Evolutionary conservation across 2,329 filamentous ascomycete species (phyloP).

Genomic region (Microsporum canis): DNA sequence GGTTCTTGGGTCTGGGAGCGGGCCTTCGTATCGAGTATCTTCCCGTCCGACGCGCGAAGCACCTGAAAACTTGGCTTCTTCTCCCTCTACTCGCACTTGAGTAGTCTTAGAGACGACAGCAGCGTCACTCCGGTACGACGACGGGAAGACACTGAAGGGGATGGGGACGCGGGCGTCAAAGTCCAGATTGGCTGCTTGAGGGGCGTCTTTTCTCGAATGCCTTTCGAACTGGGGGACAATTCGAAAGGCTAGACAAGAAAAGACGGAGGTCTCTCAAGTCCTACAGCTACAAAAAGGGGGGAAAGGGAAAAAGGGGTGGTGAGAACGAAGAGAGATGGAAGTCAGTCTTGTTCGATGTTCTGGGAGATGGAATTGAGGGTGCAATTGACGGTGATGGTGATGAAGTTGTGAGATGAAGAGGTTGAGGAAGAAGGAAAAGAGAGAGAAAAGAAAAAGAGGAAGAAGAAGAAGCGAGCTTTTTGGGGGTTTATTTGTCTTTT

Average conservation of each 20-base stretch:
- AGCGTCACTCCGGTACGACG: constrained; percentile 76
- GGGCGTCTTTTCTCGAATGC: constrained; percentile 60
- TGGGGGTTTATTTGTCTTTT: constrained; percentile 18
- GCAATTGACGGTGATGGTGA: constrained; percentile 13
- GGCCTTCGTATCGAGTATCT: constrained; percentile 68
- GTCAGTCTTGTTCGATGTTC: neutral
- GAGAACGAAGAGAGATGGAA: constrained; percentile 5
- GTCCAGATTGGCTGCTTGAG: constrained; percentile 94
- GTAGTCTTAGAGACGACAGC: constrained; percentile 56
- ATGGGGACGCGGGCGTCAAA: constrained; percentile 99
- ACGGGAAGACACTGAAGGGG: constrained; percentile 99
- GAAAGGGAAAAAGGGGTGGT: constrained; percentile 7
- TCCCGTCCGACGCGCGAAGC: constrained; percentile 89
- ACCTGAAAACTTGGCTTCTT: constrained; percentile 67
- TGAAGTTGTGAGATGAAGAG: constrained; percentile 16
- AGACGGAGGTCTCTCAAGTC: constrained; percentile 30
- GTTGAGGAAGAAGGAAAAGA: constrained; percentile 16
- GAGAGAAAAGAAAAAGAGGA: constrained; percentile 15
- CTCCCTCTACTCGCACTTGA: constrained; percentile 75
- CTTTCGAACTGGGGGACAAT: constrained; percentile 38
- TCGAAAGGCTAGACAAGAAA: constrained; percentile 41
- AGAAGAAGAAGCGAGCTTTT: constrained; percentile 6
- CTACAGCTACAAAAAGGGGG: constrained; percentile 10
- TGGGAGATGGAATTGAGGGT: constrained; percentile 1
- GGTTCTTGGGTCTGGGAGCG: constrained; percentile 47